Conservation (phyloP, 192 early-diverging fungal species). For the Diversispora eburnea region DNA sequence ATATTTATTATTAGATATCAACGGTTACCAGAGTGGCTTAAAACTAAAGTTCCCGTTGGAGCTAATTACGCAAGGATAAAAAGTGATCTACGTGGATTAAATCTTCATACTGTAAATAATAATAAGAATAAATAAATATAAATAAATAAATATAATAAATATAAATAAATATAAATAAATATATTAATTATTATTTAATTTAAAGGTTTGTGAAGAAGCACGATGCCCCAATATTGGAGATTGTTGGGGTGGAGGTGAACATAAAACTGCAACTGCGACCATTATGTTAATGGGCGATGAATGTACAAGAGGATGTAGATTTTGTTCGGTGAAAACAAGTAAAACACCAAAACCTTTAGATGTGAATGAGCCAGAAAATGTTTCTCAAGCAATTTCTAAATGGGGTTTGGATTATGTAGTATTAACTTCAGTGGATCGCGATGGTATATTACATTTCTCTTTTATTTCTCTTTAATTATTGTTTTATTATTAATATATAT, state of each 20-base stretch:
- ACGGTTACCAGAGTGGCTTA: conserved; percentile 89
- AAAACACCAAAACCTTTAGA: conserved; percentile 79
- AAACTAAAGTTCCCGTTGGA: conserved; percentile 86
- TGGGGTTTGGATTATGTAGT: conserved; percentile 98
- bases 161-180: no score
- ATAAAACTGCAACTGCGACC: conserved; percentile 93
- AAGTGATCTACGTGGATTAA: conserved; percentile 89
- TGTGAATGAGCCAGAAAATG: conserved; percentile 86
- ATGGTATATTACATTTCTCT: conserved; percentile 51
- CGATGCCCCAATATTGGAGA: conserved; percentile 98
- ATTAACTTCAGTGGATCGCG: conserved; percentile 95
- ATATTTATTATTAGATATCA: conserved; percentile 39
- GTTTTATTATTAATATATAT: no score
- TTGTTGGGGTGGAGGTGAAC: conserved; percentile 97
- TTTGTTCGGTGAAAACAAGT: conserved; percentile 98
- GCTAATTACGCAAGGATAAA: conserved; percentile 78
- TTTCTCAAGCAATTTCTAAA: conserved; percentile 83
- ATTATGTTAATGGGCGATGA: conserved; percentile 99
- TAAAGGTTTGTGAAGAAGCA: conserved; percentile 90
- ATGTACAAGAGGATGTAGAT: conserved; percentile 96
- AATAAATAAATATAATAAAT: no score
- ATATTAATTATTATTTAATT: not conserved
- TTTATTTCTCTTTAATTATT: no score
- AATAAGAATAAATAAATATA: no score
- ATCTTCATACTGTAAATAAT: conserved; percentile 67